Base-by-base conservation (phyloP, 1,139 yeast genomes). In the Pichia sp. region DNA sequence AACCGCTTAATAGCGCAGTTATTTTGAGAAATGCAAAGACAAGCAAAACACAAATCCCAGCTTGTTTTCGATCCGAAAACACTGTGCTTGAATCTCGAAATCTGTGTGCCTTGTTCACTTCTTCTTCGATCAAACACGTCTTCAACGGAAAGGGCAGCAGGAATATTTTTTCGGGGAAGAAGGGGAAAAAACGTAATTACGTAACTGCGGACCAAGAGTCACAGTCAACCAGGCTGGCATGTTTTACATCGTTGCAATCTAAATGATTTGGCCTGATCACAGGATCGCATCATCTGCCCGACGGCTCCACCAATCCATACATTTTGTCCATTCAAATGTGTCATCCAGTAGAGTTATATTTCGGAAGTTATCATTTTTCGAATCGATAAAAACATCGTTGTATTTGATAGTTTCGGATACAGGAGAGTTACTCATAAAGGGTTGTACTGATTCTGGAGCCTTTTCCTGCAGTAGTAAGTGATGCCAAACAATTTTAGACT, bases 331-430 rank as follows among this genome's bases (percentile, higher is more conserved):
- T 8, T 61, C 57, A 34, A 64, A 64, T 0, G 45, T 36, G 8
- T 70, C 75, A 52, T 78, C 75, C 31, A 81, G 61, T 0, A 82
- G 70, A 15, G 70, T 62, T 29, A 84, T 81, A 59, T 80, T 78
- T 26, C 72, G 71, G 74, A 77, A 72, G 4, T 81, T 70, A 59
- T 84, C 90, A 70, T 77, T 72, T 0, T 78, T 80, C 10, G 59
- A 55, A 0, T 85, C 84, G 1, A 87, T 75, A 40, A 73, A 64
- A 16, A 84, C 65, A 16, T 67, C 67, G 8, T 71, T 70, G 38
- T 70, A 55, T 30, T 53, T 52, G 3, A 49, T 43, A 72, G 71
- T 2, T 70, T 69, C 34, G 19, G n/a, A 5, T 11, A 8, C 7
- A 11, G 29, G 3, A 10, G 29, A 5, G 10, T 5, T 5, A 11